Conservation (phyloP, 768 basidiomycete genomes). For the Lanmaoa rubissima region DNA sequence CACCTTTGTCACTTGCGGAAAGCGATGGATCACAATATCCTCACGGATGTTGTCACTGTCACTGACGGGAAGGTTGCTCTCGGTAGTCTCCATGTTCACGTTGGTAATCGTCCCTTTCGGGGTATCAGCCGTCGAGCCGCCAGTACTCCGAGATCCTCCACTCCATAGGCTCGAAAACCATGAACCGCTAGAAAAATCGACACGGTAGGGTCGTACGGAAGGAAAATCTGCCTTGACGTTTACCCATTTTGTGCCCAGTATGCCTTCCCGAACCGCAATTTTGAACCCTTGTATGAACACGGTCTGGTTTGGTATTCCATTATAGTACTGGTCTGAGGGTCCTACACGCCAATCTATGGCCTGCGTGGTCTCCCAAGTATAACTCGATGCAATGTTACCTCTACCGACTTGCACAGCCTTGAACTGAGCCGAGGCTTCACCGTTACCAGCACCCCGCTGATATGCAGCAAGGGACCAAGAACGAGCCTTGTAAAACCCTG, state of each 20-base stretch:
- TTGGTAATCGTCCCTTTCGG: neutral
- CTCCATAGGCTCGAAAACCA: neutral
- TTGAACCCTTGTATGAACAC: conserved; percentile 25
- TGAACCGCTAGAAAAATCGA: neutral
- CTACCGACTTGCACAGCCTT: conserved; percentile 10
- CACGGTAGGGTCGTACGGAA: neutral
- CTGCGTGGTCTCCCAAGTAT: conserved; percentile 13
- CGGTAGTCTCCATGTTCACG: neutral
- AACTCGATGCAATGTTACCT: conserved; percentile 14
- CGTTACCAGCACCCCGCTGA: neutral
- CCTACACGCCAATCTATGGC: conserved; percentile 7
- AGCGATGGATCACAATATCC: neutral
- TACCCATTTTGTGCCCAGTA: conserved; percentile 2
- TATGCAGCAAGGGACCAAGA: conserved; percentile 31
- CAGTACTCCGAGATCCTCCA: neutral
- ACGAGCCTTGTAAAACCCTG: conserved; percentile 4
- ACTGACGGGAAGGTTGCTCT: neutral
- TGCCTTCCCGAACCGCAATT: conserved; percentile 3
- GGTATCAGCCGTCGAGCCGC: neutral
- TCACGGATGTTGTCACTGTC: neutral
- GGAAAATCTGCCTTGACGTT: neutral
- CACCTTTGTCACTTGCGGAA: conserved; percentile 5
- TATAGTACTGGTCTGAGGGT: neutral
- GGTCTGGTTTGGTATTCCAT: conserved; percentile 18
- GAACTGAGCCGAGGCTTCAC: conserved; percentile 6